A percentile compares a stretch with the other conserved stretches of the same genome.
Evolutionary conservation across 2,329 filamentous ascomycete genomes (phyloP).

Genomic region (Eutypella sp.): DNA sequence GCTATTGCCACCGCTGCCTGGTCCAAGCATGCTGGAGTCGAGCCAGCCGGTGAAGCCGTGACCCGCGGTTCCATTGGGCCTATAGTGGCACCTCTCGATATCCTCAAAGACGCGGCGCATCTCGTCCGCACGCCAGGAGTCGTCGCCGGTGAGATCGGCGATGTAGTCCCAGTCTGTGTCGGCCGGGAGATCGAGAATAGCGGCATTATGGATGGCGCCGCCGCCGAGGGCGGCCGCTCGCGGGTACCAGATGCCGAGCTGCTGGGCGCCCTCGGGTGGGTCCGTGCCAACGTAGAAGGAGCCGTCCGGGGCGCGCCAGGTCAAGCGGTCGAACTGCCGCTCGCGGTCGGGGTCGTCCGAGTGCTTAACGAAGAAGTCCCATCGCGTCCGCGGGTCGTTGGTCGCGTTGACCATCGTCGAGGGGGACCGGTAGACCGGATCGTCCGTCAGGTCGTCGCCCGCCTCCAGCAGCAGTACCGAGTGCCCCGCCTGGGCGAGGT

Average conservation of each 20-base stretch:
- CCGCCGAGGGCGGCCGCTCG: slow-evolving; percentile 43
- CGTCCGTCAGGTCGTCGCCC: slow-evolving; percentile 48
- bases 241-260: slow-evolving; percentile 54
- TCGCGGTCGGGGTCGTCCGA: slow-evolving; percentile 51
- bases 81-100: slow-evolving; percentile 20
- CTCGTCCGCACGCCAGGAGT: slow-evolving; percentile 19
- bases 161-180: slow-evolving; percentile 40
- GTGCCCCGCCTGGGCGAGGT: slow-evolving; percentile 55
- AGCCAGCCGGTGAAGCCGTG: slow-evolving; percentile 23
- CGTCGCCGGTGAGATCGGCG: slow-evolving; percentile 27
- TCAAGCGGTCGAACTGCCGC: slow-evolving; percentile 51
- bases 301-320: slow-evolving; percentile 47
- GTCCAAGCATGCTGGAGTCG: too few relatives aligned
- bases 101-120: slow-evolving; percentile 22
- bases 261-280: slow-evolving; percentile 45
- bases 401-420: slow-evolving; percentile 17
- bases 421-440: slow-evolving; percentile 24
- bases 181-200: slow-evolving; percentile 34
- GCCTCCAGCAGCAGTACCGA: slow-evolving; percentile 58
- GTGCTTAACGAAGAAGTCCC: slow-evolving; percentile 61
- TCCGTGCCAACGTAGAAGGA: slow-evolving; percentile 46
- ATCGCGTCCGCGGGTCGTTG: slow-evolving; percentile 49
- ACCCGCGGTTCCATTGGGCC: slow-evolving; percentile 34
- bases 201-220: slow-evolving; percentile 19
- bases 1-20: too few relatives aligned